phyloP scores from a whole-genome alignment of 176 grass and related monocot genomes.

The Oropetium thomaeum region DNA sequence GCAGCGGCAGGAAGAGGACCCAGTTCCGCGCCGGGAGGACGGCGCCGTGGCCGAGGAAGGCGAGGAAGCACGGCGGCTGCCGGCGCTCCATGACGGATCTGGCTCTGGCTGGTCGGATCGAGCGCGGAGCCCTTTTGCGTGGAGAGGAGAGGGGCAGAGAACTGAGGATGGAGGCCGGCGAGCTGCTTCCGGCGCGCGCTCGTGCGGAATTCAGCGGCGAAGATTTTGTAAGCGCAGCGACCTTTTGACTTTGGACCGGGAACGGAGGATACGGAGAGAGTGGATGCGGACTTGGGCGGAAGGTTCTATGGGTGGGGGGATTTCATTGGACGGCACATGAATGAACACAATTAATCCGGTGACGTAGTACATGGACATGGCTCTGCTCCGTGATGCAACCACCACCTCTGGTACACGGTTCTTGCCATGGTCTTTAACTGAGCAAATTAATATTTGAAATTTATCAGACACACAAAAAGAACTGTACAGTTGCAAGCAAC shows the following conservation, averaged over 20 bases:
- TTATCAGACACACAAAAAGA: background rate
- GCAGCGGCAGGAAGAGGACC: conserved; percentile 30
- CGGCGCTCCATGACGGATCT: too few relatives aligned
- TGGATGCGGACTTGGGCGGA: conserved; percentile 2
- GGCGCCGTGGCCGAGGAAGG: conserved; percentile 36
- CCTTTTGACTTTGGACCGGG: background rate
- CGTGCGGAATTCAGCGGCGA: background rate
- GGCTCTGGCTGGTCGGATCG: too few relatives aligned
- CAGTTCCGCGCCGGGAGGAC: conserved; percentile 20
- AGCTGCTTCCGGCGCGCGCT: background rate
- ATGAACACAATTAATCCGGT: background rate
- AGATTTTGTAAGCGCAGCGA: background rate
- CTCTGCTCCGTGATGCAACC: background rate
- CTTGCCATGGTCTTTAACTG: background rate
- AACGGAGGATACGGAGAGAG: background rate
- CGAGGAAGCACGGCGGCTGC: conserved; percentile 18
- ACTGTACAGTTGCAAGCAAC: too few relatives aligned
- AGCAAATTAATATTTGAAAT: background rate
- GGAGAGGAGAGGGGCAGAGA: background rate
- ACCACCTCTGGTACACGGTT: background rate
- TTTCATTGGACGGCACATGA: background rate
- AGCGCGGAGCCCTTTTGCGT: too few relatives aligned
- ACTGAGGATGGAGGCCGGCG: too few relatives aligned
- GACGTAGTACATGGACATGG: conserved; percentile 9
- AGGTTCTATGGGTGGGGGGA: background rate